Evolutionary conservation across 345 rosid species (phyloP).

Genomic region (Eucalyptus tenuipes): DNA sequence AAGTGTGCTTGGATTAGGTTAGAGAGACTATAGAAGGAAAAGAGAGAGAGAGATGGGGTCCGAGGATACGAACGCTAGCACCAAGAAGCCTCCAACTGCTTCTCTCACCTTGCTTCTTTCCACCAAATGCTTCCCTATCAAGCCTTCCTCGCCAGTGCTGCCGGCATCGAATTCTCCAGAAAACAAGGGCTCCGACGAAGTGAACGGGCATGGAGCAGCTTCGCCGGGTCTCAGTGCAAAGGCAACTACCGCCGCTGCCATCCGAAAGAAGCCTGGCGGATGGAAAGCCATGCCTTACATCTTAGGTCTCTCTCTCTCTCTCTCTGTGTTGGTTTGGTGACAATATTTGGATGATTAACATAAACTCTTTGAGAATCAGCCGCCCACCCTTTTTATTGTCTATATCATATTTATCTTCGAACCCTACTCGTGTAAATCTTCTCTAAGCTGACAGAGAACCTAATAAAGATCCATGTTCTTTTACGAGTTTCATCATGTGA

Average conservation of each 20-base stretch:
- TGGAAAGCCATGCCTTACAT: slow-evolving; percentile 82
- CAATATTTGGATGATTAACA: neutral
- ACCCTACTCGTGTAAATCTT: neutral
- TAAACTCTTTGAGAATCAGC: neutral
- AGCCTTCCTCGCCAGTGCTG: neutral
- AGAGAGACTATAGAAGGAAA: neutral
- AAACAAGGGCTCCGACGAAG: neutral
- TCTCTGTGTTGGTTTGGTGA: neutral
- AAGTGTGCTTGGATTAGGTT: neutral
- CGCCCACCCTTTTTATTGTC: neutral
- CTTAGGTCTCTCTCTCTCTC: slow-evolving; percentile 26
- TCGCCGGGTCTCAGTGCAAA: neutral
- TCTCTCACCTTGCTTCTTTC: neutral
- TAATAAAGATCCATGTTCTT: neutral
- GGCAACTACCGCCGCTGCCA: neutral
- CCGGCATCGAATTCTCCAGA: neutral
- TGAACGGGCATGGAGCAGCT: neutral
- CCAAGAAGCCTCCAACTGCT: neutral
- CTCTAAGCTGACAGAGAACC: neutral
- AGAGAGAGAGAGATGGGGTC: neutral
- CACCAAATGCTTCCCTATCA: slow-evolving; percentile 1
- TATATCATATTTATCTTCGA: neutral
- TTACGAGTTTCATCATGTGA: neutral
- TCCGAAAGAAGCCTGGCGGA: slow-evolving; percentile 43
- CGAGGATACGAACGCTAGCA: neutral